phyloP scores from a whole-genome alignment of 345 rosid genomes.

The Ceriops zippeliana region DNA sequence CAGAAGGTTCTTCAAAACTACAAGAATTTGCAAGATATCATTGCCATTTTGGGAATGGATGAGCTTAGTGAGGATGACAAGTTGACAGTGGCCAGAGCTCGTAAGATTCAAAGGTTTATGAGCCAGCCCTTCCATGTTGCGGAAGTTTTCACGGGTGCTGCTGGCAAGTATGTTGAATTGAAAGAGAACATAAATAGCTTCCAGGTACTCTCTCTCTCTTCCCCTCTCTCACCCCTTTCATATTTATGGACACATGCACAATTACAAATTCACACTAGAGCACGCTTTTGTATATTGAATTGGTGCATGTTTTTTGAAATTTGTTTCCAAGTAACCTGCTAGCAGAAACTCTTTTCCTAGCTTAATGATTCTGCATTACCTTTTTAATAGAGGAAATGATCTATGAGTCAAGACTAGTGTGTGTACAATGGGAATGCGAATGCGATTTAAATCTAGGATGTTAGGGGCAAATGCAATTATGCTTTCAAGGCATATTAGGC shows the following conservation, averaged over 20 bases:
- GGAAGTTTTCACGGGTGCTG: conserved; percentile 97
- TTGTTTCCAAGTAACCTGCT: too few species aligned
- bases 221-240: neutral
- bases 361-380: too few species aligned
- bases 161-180: conserved; percentile 93
- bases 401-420: too few species aligned
- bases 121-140: conserved; percentile 99
- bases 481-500: too few species aligned
- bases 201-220: conserved; percentile 52
- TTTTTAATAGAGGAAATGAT: too few species aligned
- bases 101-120: conserved; percentile 91
- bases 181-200: conserved; percentile 85
- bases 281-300: too few species aligned
- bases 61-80: conserved; percentile 99
- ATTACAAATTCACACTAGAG: neutral
- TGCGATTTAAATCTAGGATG: too few species aligned
- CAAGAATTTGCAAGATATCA: conserved; percentile 97
- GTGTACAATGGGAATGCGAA: too few species aligned
- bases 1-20: conserved; percentile 97
- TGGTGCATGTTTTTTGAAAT: too few species aligned
- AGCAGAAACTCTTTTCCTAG: too few species aligned
- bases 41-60: conserved; percentile 98
- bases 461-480: too few species aligned
- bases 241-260: neutral
- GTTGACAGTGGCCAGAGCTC: conserved; percentile 93